Percentiles rank a stretch among this genome's conserved stretches.
phyloP scores from a whole-genome alignment of 306 rosid species.

The Cucumis cinereus region DNA sequence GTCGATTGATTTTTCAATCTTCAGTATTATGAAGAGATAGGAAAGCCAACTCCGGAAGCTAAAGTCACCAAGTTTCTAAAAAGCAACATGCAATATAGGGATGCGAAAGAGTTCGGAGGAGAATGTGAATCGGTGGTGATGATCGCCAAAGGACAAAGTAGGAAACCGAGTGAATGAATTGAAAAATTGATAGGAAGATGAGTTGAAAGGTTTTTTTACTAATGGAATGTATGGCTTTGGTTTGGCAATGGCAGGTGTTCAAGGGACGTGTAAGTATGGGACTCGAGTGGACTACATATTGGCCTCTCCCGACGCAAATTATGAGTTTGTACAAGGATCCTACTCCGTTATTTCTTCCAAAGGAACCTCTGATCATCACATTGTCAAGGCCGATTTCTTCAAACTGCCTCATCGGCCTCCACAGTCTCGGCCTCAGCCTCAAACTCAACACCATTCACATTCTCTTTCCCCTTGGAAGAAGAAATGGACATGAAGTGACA shows the following conservation, averaged over 20 bases:
- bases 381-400: conserved; percentile 66
- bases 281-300: conserved; percentile 85
- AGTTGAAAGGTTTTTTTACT: neutral
- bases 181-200: neutral
- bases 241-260: conserved; percentile 56
- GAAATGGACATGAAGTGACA: conserved; percentile 5
- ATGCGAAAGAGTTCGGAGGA: conserved; percentile 69
- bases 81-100: conserved; percentile 53
- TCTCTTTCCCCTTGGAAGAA: conserved; percentile 64
- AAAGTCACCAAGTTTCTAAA: conserved; percentile 66
- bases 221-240: neutral
- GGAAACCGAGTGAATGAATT: neutral
- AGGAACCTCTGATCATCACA: conserved; percentile 98
- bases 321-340: conserved; percentile 75
- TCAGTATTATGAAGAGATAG: conserved; percentile 76
- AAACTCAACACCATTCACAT: conserved; percentile 25
- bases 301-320: conserved; percentile 53
- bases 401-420: conserved; percentile 24
- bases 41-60: conserved; percentile 76
- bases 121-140: conserved; percentile 76
- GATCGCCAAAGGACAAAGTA: conserved; percentile 99
- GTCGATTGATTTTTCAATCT: conserved; percentile 25
- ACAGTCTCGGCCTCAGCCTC: conserved; percentile 17
- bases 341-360: conserved; percentile 85
- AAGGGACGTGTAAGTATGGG: conserved; percentile 96